Evolutionary conservation across 1,284 basidiomycete species (phyloP).

Genomic region (Fomitopsis palustris): DNA sequence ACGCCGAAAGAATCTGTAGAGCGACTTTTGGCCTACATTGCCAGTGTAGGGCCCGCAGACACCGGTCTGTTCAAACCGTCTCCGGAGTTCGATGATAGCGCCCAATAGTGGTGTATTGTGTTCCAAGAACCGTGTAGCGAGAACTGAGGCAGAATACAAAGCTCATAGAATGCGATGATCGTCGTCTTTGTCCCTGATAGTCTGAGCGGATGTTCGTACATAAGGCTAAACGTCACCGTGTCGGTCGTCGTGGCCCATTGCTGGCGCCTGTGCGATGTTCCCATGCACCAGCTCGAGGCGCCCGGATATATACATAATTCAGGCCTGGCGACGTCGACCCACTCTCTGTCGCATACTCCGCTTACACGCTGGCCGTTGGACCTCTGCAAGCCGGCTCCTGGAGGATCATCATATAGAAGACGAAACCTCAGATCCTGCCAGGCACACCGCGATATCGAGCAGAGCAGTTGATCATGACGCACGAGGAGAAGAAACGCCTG

Average conservation of each 20-base stretch:
- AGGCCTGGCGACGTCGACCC: not conserved
- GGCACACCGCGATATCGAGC: not conserved
- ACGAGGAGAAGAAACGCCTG: conserved; percentile 22
- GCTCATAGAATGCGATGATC: too few species aligned
- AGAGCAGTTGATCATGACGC: not conserved
- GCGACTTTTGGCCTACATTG: not conserved
- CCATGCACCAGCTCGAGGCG: not conserved
- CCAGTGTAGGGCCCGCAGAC: not conserved
- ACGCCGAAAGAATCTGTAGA: not conserved
- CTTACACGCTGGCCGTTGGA: not conserved
- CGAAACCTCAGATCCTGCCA: too few species aligned
- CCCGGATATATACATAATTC: not conserved
- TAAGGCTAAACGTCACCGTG: too few species aligned
- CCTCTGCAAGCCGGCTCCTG: too few species aligned
- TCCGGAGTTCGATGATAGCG: not conserved
- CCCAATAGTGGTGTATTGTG: too few species aligned
- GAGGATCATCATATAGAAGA: too few species aligned
- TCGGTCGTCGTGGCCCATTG: not conserved
- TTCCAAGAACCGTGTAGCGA: too few species aligned
- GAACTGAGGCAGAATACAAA: too few species aligned
- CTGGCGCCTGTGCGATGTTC: not conserved
- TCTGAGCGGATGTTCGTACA: too few species aligned
- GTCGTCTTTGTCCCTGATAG: too few species aligned
- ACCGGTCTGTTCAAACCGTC: not conserved
- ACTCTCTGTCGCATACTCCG: not conserved